A percentile compares a stretch with the other conserved stretches of the same genome.
phyloP scores from a whole-genome alignment of 2,329 filamentous ascomycete genomes.

The Fusarium paranaense region DNA sequence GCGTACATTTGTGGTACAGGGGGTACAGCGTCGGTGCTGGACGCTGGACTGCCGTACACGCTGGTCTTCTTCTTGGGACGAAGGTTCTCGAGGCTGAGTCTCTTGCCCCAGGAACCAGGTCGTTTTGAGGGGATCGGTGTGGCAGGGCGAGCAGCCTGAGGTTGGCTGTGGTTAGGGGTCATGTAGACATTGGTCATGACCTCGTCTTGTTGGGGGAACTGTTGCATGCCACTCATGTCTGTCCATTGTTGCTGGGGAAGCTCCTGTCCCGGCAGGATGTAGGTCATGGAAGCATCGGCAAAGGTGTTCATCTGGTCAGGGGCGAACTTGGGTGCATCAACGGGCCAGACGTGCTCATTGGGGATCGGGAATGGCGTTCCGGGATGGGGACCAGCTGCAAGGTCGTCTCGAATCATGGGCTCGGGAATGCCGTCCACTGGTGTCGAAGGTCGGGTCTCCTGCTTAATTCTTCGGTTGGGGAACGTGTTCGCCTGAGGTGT shows the following conservation, averaged over 20 bases:
- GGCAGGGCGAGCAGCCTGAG: slow-evolving; percentile 49
- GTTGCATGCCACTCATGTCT: slow-evolving; percentile 42
- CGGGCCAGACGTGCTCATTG: slow-evolving; percentile 51
- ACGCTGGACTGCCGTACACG: slow-evolving; percentile 46
- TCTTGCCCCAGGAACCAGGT: slow-evolving; percentile 54
- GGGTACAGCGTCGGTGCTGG: slow-evolving; percentile 43
- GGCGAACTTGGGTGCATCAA: slow-evolving; percentile 55
- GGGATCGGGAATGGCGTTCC: slow-evolving; percentile 56
- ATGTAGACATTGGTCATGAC: slow-evolving; percentile 45
- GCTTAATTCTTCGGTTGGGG: slow-evolving; percentile 50
- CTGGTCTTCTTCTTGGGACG: slow-evolving; percentile 52
- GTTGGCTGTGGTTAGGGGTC: slow-evolving; percentile 32
- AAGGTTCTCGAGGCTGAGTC: slow-evolving; percentile 53
- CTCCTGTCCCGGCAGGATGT: slow-evolving; percentile 47
- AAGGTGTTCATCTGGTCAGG: slow-evolving; percentile 52
- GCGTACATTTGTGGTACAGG: slow-evolving; percentile 46
- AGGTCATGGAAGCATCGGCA: slow-evolving; percentile 45
- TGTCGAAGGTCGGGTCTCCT: slow-evolving; percentile 51
- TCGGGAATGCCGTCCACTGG: slow-evolving; percentile 46
- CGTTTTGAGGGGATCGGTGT: slow-evolving; percentile 54
- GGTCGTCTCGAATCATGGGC: slow-evolving; percentile 51
- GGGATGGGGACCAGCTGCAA: slow-evolving; percentile 52
- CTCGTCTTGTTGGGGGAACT: slow-evolving; percentile 46
- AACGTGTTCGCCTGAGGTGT: slow-evolving; percentile 45
- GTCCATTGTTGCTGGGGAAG: slow-evolving; percentile 43